Percentiles rank a stretch among this genome's conserved stretches.
These are phyloP conservation scores for Cercospora berteroae DNA, from an alignment of 2,329 filamentous ascomycete species.

Conservation along the genomic window DNA sequence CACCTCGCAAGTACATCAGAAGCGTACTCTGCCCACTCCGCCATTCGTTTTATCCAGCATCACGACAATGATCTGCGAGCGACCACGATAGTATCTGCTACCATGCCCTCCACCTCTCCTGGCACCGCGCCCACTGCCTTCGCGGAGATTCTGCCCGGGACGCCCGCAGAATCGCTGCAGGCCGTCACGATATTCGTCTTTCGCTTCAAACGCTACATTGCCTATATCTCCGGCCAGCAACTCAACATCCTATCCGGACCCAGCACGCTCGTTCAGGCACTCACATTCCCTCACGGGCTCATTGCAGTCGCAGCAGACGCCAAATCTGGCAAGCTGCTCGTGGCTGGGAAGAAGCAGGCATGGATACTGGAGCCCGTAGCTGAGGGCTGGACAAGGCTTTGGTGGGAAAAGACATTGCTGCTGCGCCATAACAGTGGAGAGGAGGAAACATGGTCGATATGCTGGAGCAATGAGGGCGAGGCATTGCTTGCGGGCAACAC, in stretches of 20 bases:
- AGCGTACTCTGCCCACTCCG: not conserved
- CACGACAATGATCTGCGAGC: constrained; percentile 4
- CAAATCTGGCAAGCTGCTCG: constrained; percentile 77
- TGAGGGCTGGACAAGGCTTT: constrained; percentile 72
- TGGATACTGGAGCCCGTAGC: constrained; percentile 77
- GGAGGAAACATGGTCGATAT: constrained; percentile 61
- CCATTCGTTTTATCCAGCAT: not conserved
- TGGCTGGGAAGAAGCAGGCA: constrained; percentile 63
- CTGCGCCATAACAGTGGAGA: constrained; percentile 50
- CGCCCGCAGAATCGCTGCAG: constrained; percentile 74
- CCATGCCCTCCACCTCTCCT: constrained; percentile 36
- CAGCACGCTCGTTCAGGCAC: constrained; percentile 77
- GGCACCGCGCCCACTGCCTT: constrained; percentile 27
- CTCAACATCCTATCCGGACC: constrained; percentile 78
- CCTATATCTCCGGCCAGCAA: constrained; percentile 85
- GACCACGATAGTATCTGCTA: constrained; percentile 21
- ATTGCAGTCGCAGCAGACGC: constrained; percentile 81
- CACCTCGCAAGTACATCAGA: not conserved
- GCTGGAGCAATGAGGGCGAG: constrained; percentile 85
- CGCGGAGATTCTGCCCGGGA: constrained; percentile 66
- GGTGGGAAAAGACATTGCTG: constrained; percentile 63
- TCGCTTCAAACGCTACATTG: constrained; percentile 70
- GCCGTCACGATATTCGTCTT: constrained; percentile 72
- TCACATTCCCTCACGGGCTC: constrained; percentile 58
- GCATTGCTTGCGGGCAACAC: constrained; percentile 69